phyloP scores from a whole-genome alignment of 495 filamentous ascomycete species.

The Podospora sp. region DNA sequence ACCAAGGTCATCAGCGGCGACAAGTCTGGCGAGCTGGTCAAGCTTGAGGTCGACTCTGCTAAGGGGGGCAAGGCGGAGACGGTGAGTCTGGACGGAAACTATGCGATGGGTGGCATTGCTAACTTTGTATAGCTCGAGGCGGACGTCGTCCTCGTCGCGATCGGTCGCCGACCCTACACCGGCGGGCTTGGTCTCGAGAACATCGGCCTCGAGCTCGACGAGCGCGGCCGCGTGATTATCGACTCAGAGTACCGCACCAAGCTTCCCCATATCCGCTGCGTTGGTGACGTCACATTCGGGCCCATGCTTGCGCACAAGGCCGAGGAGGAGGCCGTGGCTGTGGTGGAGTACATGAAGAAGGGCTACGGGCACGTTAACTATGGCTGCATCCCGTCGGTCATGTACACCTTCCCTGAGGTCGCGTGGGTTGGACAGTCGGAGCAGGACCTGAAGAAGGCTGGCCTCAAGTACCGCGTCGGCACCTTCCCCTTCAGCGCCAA shows the following conservation, averaged over 20 bases:
- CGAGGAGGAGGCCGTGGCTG: constrained; percentile 95
- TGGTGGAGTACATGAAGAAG: constrained; percentile 95
- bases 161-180: constrained; percentile 94
- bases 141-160: constrained; percentile 95
- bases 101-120: not conserved
- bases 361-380: constrained; percentile 99
- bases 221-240: constrained; percentile 90
- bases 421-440: constrained; percentile 99
- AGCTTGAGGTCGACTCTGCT: constrained; percentile 83
- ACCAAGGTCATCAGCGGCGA: constrained; percentile 93
- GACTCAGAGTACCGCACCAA: constrained; percentile 99
- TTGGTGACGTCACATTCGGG: constrained; percentile 96
- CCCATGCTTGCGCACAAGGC: constrained; percentile 99
- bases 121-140: constrained; percentile 73
- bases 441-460: constrained; percentile 87
- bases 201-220: constrained; percentile 91
- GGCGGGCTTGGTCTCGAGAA: constrained; percentile 88
- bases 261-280: constrained; percentile 91
- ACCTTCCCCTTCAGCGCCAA: constrained; percentile 97
- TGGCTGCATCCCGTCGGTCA: constrained; percentile 93
- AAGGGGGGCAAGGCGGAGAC: constrained; percentile 96
- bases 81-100: constrained; percentile 51
- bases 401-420: constrained; percentile 99
- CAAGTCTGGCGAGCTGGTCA: constrained; percentile 71
- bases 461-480: constrained; percentile 87